Evolutionary conservation across 106 monocot species (phyloP).

Genomic region (Cymbidium sinense): DNA sequence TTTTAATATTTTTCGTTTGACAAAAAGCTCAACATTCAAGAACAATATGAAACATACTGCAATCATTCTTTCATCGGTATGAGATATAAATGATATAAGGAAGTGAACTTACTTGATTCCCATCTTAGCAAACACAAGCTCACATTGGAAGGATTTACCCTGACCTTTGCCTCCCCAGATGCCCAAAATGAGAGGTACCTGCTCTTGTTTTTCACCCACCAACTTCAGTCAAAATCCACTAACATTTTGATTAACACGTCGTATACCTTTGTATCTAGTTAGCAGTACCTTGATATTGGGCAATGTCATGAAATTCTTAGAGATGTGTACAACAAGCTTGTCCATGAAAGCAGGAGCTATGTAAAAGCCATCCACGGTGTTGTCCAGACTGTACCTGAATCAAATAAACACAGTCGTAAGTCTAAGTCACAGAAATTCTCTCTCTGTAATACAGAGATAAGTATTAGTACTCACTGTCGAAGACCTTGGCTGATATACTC

Average conservation of each 20-base stretch:
- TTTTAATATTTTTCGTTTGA: no score
- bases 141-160: constrained; percentile 98
- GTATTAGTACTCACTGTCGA: constrained; percentile 34
- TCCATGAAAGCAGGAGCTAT: constrained; percentile 86
- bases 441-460: background rate
- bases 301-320: constrained; percentile 90
- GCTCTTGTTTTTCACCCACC: background rate
- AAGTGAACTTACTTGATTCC: constrained; percentile 80
- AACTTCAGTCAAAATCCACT: background rate
- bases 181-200: constrained; percentile 97
- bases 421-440: background rate
- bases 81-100: background rate
- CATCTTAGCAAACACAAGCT: constrained; percentile 92
- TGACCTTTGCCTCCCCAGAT: constrained; percentile 99
- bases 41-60: no score
- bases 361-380: constrained; percentile 76
- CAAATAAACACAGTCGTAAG: background rate
- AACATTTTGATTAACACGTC: background rate
- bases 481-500: constrained; percentile 93
- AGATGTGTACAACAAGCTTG: constrained; percentile 88
- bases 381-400: constrained; percentile 61
- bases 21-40: no score
- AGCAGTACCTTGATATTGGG: constrained; percentile 89
- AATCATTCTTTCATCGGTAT: no score
- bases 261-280: constrained; percentile 30